These are phyloP conservation scores for Metschnikowia henanensis DNA, from an alignment of 805 yeast genomes.

Conservation along the genomic window DNA sequence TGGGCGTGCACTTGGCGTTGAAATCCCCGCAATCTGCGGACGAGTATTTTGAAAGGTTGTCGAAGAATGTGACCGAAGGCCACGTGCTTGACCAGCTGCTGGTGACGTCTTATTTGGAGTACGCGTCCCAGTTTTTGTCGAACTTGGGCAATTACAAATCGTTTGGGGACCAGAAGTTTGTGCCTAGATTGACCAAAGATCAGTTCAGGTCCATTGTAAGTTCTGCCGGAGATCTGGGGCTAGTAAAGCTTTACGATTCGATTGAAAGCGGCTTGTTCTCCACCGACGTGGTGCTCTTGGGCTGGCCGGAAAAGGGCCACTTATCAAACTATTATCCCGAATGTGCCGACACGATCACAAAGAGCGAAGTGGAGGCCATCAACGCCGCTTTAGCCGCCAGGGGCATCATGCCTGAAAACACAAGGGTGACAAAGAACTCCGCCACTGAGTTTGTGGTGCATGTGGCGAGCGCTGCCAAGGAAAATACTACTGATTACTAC, in stretches of 20 bases:
- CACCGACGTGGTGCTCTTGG: constrained; percentile 54
- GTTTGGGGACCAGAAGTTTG: constrained; percentile 85
- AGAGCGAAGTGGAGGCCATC: constrained; percentile 63
- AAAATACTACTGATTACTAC: constrained; percentile 50
- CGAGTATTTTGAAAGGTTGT: constrained; percentile 38
- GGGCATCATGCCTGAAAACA: constrained; percentile 76
- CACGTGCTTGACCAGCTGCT: constrained; percentile 31
- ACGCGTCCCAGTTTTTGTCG: constrained; percentile 70
- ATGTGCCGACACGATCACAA: constrained; percentile 38
- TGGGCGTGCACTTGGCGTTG: constrained; percentile 53
- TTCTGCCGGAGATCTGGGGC: constrained; percentile 36
- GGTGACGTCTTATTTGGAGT: constrained; percentile 57
- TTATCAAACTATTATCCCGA: constrained; percentile 71
- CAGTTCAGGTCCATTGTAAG: constrained; percentile 51
- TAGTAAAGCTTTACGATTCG: constrained; percentile 37
- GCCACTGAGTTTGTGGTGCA: constrained; percentile 53
- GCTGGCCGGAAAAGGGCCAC: constrained; percentile 79
- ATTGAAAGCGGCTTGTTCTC: constrained; percentile 52
- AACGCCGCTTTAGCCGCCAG: constrained; percentile 63
- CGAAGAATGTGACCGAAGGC: not conserved
- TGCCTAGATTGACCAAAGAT: constrained; percentile 57
- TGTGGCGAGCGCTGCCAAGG: constrained; percentile 64
- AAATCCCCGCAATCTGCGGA: constrained; percentile 43
- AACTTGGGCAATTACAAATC: constrained; percentile 82
- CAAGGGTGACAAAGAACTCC: constrained; percentile 62